Percentiles rank a stretch among this genome's conserved stretches.
phyloP scores from a whole-genome alignment of 2,329 filamentous ascomycete genomes.

The Samsoniella hepiali region DNA sequence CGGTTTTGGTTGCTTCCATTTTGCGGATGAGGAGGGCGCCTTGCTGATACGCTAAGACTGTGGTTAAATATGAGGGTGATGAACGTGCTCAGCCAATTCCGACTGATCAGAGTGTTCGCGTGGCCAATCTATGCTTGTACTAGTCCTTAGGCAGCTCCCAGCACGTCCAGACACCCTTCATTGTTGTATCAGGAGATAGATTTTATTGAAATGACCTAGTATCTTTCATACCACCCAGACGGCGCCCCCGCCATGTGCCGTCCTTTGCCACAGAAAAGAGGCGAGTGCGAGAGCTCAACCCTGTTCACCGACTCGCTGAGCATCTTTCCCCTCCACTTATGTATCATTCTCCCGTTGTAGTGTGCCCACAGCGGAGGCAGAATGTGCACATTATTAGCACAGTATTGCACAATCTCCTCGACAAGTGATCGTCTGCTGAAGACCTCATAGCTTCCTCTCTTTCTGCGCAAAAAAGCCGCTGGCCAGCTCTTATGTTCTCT shows the following conservation, averaged over 20 bases:
- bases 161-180: neutral
- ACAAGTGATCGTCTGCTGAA: slow-evolving; percentile 46
- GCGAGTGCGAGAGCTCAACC: slow-evolving; percentile 30
- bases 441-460: slow-evolving; percentile 43
- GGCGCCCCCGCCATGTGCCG: slow-evolving; percentile 31
- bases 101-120: neutral
- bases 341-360: slow-evolving; percentile 27
- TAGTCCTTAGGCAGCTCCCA: neutral
- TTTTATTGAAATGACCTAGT: too few relatives aligned
- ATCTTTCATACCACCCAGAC: neutral
- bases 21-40: neutral
- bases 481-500: slow-evolving; percentile 36
- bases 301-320: slow-evolving; percentile 27
- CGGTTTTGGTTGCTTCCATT: neutral
- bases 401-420: slow-evolving; percentile 41
- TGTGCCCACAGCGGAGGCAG: slow-evolving; percentile 36
- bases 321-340: slow-evolving; percentile 28
- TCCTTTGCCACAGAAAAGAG: slow-evolving; percentile 27
- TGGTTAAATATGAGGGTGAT: neutral
- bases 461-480: slow-evolving; percentile 37
- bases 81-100: neutral
- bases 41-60: neutral
- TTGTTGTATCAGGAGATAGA: neutral
- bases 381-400: slow-evolving; percentile 42
- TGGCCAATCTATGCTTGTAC: neutral